Base-by-base conservation (phyloP, 2,329 filamentous ascomycete genomes). In the Hymenotorrendiella dingleyae region DNA sequence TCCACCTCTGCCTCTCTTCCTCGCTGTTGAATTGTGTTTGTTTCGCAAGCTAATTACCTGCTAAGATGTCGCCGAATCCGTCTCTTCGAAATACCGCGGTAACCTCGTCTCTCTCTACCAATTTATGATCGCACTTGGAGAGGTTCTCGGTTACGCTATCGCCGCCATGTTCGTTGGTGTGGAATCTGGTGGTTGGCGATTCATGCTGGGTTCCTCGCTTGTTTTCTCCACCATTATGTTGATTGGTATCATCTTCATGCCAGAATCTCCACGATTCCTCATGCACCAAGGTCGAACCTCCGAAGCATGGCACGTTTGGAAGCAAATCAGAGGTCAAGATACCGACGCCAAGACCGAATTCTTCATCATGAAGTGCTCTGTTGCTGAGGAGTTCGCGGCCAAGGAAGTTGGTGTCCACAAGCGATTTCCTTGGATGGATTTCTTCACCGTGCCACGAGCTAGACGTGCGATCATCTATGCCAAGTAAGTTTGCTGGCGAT, bases 101-200 rank as follows among this genome's bases (percentile, higher is more conserved):
- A 86, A 86, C 60, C 64, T 87, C 37, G 83, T 87, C 1, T 85
- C 81, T 0, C 67, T 86, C 0, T 87, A 86, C 60, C 84, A 87
- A 58, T 77, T 86, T 63, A 86, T 84, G 64, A 87, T 87, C 55
- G 84, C 84, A 0, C 70, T 87, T 0, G 83, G 83, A 21, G 83
- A 86, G 54, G 82, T 87, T 2, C 67, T 87, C 1, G 84, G 83
- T 2, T 86, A 86, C 47, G 82, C 79, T 4, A 74, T 86, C 1
- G 82, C 79, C 0, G 83, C 83, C 35, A 85, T 86, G 43, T 87
- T 87, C 62, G 68, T 86, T 48, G 72, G 68, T n/a, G 80, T 87
- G 2, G 43, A 50, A 16, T 64, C 67, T 0, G 83, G 82, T 12
- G 82, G 81, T 65, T 87, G 83, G 83, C 72, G 83, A 27, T 86